Evolutionary conservation across 2,329 filamentous ascomycete species (phyloP), one percentile per base, ranked within the genome.

Genomic region (Venturia pyrina): DNA sequence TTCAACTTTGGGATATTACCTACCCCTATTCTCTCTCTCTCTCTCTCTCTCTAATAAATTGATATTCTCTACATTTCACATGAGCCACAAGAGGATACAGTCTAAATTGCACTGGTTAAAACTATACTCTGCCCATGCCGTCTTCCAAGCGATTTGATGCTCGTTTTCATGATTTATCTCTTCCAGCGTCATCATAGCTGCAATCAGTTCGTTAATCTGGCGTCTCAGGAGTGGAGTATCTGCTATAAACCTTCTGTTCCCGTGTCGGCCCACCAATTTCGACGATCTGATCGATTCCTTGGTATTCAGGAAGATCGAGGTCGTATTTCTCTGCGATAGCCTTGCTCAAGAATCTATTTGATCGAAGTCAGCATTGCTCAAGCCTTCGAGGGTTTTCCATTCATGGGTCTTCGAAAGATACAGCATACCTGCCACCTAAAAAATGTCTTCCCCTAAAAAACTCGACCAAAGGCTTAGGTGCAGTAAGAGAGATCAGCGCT

Each of bases 391-490:
- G 28, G 28, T 28, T 28, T 28, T 2, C 28, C 28, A 28, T 28
- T 28, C 4, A 28, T 28, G 28, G 28, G 4, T 28, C 28, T 28
- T 28, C 28, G 17, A 4, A 44, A 11, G 10, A 66, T 1, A 8
- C 19, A 28, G 37, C 82, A 72, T 78, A 89, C 84, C 91, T 82
- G 65, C 95, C 95, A 8, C 95, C 95, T 65, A 99, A 77, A 73
- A 98, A 99, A 80, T 99, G 95, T 60, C 90, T 85, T 0, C 93
- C 95, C 68, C 81, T 86, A 76, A 96, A 99, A 75, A 87, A 86
- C 75, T 88, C 89, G 7, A 91, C 89, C 68, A 96, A 80, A 7
- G 93, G 93, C 78, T 99, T 99, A 3, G 95, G 92, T 11, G 95
- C 95, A 61, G 93, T 96, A 73, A 99, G 80, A 74, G 91, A 96